A percentile compares a stretch with the other conserved stretches of the same genome.
Conservation (phyloP, 108 stramenopile species). For the Epithemia pelagica region DNA sequence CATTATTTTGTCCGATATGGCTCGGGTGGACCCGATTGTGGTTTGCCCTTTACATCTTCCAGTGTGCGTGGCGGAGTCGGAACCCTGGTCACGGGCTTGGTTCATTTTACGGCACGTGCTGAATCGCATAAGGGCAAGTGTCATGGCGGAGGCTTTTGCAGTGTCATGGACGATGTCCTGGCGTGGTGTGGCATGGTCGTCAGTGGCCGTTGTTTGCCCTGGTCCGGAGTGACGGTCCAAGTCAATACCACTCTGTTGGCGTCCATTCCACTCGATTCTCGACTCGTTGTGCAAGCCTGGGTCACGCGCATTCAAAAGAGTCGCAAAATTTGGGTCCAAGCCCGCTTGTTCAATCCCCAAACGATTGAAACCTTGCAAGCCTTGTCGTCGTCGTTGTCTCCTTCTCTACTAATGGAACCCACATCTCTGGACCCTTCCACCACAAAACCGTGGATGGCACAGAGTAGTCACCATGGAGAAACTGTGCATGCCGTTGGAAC, state of each 20-base stretch:
- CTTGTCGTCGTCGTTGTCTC: not conserved
- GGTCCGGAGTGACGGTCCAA: constrained; percentile 84
- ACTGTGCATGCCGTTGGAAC: not conserved
- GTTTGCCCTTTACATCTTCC: not conserved
- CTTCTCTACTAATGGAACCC: too few species aligned
- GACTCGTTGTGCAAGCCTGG: constrained; percentile 41
- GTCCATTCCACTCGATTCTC: constrained; percentile 53
- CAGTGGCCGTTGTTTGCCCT: constrained; percentile 54
- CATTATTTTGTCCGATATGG: constrained; percentile 49
- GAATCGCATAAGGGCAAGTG: constrained; percentile 75
- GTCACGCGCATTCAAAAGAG: constrained; percentile 41
- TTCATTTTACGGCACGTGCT: constrained; percentile 56
- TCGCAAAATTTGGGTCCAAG: constrained; percentile 59
- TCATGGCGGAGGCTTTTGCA: constrained; percentile 77
- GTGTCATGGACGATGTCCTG: constrained; percentile 77
- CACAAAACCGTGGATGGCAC: not conserved
- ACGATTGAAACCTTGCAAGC: constrained; percentile 36
- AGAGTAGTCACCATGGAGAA: not conserved
- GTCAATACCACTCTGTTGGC: constrained; percentile 56
- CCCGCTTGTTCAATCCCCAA: constrained; percentile 31
- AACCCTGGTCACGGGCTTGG: constrained; percentile 59
- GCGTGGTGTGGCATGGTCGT: constrained; percentile 73
- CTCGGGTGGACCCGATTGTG: not conserved
- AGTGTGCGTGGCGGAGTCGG: constrained; percentile 41
- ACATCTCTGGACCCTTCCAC: not conserved